Base-by-base conservation (phyloP, 78 protist species). In the Dictyostelium capitatum region DNA sequence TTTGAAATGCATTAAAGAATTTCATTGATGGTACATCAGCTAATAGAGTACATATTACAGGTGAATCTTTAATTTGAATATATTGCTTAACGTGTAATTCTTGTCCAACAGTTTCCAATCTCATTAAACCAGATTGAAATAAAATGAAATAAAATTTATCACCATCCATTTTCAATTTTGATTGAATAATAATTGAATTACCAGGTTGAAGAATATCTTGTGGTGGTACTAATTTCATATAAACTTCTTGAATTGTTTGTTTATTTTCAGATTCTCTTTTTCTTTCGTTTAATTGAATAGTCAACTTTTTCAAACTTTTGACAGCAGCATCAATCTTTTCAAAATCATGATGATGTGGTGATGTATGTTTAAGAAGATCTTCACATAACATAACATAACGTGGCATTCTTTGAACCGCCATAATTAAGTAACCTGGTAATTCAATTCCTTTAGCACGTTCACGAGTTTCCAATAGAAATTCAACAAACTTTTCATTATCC, bases 351-450 rank as follows among this genome's bases (percentile, higher is more conserved):
- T 91, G 90, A 4, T 37, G 48, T 4, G 23, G 47, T 1, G 70
- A 51, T 0, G 95, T 91, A 47, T 82, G 70, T 25, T 83, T 82
- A 0, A 82, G 54, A 23, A 91, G 64, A 74, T 91, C 95, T 25
- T 91, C 95, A 5, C 82, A 54, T 4, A 91, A 51, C 74, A 91
- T 30, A 6, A 91, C 90, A 79, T 91, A 91, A 28, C 95, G 54
- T 43, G 90, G 95, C 69, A 72, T 82, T 59, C 95, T 41, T 43
- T 91, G 95, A 54, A 91, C 25, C 0, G 95, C 90, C 90, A 82
- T 91, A 43, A 91, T 91, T 8, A 91, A 65, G 32, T 83, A 82
- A 59, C 62, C 79, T 1, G 56, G 15, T 4, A 91, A 32, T 23
- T 77, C 89, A 25, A 83, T 64, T 0, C 84, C 82, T 51, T 75